Percentiles rank a stretch among this genome's conserved stretches.
These are phyloP conservation scores for Pseudocercospora cruenta DNA, from an alignment of 2,329 filamentous ascomycete species.

Conservation along the genomic window DNA sequence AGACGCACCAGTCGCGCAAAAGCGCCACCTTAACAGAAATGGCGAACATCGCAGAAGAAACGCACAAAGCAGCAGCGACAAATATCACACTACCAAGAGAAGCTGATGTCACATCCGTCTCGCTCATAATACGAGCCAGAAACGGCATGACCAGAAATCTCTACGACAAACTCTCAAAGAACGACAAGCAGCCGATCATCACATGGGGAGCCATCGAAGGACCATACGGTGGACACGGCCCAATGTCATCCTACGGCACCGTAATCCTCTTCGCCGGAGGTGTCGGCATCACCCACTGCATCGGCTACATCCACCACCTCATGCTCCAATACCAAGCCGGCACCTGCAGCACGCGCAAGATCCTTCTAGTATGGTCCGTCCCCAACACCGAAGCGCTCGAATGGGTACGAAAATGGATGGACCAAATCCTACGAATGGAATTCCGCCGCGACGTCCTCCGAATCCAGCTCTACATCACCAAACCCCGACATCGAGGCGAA, in stretches of 20 bases:
- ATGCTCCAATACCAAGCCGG: constrained; percentile 69
- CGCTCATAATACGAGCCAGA: constrained; percentile 72
- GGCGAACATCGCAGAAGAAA: constrained; percentile 23
- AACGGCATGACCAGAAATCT: constrained; percentile 74
- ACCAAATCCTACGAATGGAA: constrained; percentile 63
- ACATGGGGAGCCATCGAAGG: constrained; percentile 73
- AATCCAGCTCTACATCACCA: constrained; percentile 66
- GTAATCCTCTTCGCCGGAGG: constrained; percentile 79
- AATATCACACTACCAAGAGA: constrained; percentile 33
- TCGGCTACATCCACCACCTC: constrained; percentile 74
- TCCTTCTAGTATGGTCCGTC: constrained; percentile 78
- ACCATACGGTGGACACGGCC: constrained; percentile 73
- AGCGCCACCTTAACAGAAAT: constrained; percentile 21
- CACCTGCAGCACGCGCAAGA: constrained; percentile 70
- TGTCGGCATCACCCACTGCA: constrained; percentile 78
- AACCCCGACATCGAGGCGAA: constrained; percentile 59
- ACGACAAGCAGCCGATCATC: constrained; percentile 63
- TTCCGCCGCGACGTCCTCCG: constrained; percentile 61
- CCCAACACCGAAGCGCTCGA: constrained; percentile 69
- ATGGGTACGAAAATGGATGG: constrained; percentile 70
- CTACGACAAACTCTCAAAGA: constrained; percentile 67
- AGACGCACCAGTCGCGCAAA: constrained; percentile 15
- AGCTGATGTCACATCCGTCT: constrained; percentile 56
- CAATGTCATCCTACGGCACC: constrained; percentile 74
- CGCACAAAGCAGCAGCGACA: constrained; percentile 20